These are phyloP conservation scores for Ceratocystis diversiconidia DNA, from an alignment of 2,329 filamentous ascomycete species.

Conservation along the genomic window DNA sequence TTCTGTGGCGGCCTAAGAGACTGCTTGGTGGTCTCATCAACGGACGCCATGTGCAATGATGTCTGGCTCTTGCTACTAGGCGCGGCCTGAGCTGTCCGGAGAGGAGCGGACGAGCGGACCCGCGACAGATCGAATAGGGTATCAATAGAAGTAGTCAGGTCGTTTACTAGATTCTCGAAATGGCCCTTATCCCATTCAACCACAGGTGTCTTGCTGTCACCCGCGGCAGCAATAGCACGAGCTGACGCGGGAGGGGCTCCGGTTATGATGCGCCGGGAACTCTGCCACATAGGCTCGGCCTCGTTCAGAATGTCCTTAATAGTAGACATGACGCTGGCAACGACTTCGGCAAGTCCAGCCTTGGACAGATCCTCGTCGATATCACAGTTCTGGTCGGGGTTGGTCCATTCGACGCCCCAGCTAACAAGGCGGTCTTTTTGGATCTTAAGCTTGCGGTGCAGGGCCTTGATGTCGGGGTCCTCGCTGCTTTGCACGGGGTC, in stretches of 20 bases:
- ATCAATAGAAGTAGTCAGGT: slow-evolving; percentile 65
- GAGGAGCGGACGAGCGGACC: slow-evolving; percentile 38
- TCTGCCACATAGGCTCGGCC: slow-evolving; percentile 56
- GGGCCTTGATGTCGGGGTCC: slow-evolving; percentile 53
- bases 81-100: slow-evolving; percentile 17
- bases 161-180: slow-evolving; percentile 60
- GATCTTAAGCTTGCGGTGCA: slow-evolving; percentile 64
- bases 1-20: slow-evolving; percentile 49
- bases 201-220: slow-evolving; percentile 41
- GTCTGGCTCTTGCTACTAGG: neutral
- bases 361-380: slow-evolving; percentile 59
- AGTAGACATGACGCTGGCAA: slow-evolving; percentile 63
- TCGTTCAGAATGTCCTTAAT: slow-evolving; percentile 70
- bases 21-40: slow-evolving; percentile 32
- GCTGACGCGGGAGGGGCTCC: neutral
- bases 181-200: slow-evolving; percentile 55
- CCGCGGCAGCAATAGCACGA: slow-evolving; percentile 23
- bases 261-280: slow-evolving; percentile 28
- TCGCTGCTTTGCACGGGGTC: slow-evolving; percentile 47
- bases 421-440: slow-evolving; percentile 66
- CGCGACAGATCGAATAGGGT: slow-evolving; percentile 64
- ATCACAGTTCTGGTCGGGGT: slow-evolving; percentile 51
- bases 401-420: slow-evolving; percentile 72
- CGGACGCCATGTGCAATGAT: slow-evolving; percentile 25
- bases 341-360: slow-evolving; percentile 60